Evolutionary conservation across 352 stramenopile species (phyloP), one percentile per base, ranked within the genome.

Genomic region (Phytophthora fragariaefolia): DNA sequence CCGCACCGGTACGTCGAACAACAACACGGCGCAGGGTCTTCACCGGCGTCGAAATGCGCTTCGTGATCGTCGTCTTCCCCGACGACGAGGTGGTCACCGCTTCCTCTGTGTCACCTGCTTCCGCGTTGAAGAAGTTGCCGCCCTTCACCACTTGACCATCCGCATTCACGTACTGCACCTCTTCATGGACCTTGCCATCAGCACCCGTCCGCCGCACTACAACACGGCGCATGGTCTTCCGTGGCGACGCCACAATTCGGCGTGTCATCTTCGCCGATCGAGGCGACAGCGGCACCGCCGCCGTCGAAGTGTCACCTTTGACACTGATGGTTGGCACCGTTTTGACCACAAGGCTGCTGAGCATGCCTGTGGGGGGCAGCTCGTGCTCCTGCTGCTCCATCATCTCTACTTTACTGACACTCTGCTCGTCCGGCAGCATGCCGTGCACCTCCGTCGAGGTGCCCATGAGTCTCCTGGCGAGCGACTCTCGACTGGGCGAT

Each of bases 401-500:
- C 34, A 4, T 69, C 49, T 60, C 54, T 51, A 66, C 40, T 58
- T 2, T 46, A 3, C 6, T 51, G 26, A 10, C 18, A 27, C 45
- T 63, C 15, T 61, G 43, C 15, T 66, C 49, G 10, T 49, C 55
- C 30, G 43, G 43, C 15, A 73, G 10, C 66, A 66, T 65, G 6
- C 58, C 65, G 52, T 73, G 51, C 17, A 17, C 36, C 9, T 51
- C 26, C 1, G 38, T 59, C 2, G 54, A 50, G 2, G 63, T 46
- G 18, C 62, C 47, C 27, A 74, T 47, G 1, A 77, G 36, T 18
- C 57, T 49, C 42, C 72, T 47, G 2, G 63, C 59, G 0, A 80
- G 72, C 12, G 65, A 64, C 27, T 65, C 63, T 3, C 72, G 68
- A 75, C 68, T 80, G 1, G 68, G 56, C 50, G 59, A 77, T 42